Conservation (phyloP, 2,329 filamentous ascomycete genomes). For the Aspergillus sp. region DNA sequence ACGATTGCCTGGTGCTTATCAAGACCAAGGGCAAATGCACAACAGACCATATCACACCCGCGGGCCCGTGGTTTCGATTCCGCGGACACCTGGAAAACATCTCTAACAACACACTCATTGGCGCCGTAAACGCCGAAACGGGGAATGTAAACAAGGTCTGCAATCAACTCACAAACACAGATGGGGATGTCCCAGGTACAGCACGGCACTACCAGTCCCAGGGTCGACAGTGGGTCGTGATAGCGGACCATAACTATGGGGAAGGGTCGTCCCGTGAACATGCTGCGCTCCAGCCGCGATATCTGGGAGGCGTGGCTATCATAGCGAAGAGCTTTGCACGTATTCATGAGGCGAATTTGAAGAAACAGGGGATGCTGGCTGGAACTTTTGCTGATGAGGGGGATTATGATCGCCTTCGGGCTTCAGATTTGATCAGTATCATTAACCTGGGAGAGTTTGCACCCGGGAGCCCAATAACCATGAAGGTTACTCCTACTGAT, state of each 20-base stretch:
- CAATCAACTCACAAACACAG: conserved; percentile 82
- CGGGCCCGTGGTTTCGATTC: conserved; percentile 97
- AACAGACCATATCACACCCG: conserved; percentile 96
- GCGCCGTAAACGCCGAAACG: conserved; percentile 94
- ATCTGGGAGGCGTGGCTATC: conserved; percentile 95
- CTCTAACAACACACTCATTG: conserved; percentile 99
- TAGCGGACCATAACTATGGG: conserved; percentile 99
- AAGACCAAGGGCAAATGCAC: conserved; percentile 96
- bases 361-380: conserved; percentile 99
- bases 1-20: conserved; percentile 85
- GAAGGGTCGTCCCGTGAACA: conserved; percentile 98
- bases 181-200: conserved; percentile 84
- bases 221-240: conserved; percentile 92
- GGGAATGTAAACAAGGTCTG: conserved; percentile 96
- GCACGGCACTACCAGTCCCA: conserved; percentile 98
- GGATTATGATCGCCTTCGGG: conserved; percentile 91
- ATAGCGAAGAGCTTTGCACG: conserved; percentile 94
- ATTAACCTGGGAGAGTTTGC: background rate
- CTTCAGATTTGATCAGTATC: conserved; percentile 68
- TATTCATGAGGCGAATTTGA: conserved; percentile 99
- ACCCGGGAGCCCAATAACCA: background rate
- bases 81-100: conserved; percentile 99
- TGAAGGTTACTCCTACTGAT: background rate
- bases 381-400: conserved; percentile 91
- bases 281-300: conserved; percentile 93